A percentile compares a stretch with the other conserved stretches of the same genome.
These are phyloP conservation scores for Wickerhamiella kurtzmanii DNA, from an alignment of 805 yeast genomes.

Conservation along the genomic window DNA sequence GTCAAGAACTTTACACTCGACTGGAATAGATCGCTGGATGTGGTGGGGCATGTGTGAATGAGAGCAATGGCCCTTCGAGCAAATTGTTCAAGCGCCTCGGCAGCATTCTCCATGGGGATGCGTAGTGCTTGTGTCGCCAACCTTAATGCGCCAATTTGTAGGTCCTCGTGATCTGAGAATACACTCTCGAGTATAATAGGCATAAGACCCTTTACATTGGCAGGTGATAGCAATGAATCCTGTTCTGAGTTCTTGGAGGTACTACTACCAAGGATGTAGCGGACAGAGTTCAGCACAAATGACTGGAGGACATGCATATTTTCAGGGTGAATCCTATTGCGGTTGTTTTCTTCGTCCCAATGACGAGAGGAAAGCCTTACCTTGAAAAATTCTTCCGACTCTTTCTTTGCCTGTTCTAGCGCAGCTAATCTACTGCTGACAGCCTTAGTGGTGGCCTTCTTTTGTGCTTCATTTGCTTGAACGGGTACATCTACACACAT, in stretches of 20 bases:
- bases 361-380: conserved; percentile 52
- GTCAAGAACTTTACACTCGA: conserved; percentile 54
- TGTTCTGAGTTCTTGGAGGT: conserved; percentile 15
- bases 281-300: conserved; percentile 61
- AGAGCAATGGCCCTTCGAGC: conserved; percentile 31
- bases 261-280: conserved; percentile 49
- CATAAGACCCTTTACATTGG: conserved; percentile 56
- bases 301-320: conserved; percentile 53
- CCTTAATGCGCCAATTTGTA: conserved; percentile 54
- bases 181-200: conserved; percentile 55
- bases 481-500: conserved; percentile 30
- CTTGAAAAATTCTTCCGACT: conserved; percentile 51
- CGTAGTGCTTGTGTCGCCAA: conserved; percentile 47
- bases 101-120: conserved; percentile 43
- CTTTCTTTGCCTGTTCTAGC: conserved; percentile 21
- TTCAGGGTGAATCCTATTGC: conserved; percentile 39
- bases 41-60: conserved; percentile 62
- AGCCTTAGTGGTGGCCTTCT: conserved; percentile 1
- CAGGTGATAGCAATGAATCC: conserved; percentile 36
- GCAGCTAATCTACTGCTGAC: conserved; percentile 9
- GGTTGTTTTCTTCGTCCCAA: conserved; percentile 28
- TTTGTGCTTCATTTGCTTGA: neutral
- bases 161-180: conserved; percentile 58
- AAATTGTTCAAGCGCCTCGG: conserved; percentile 20
- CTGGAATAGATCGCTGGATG: conserved; percentile 70